Evolutionary conservation across 441 rosid genomes (phyloP), one percentile per base, ranked within the genome.

Genomic region (Metrosideros polymorpha): DNA sequence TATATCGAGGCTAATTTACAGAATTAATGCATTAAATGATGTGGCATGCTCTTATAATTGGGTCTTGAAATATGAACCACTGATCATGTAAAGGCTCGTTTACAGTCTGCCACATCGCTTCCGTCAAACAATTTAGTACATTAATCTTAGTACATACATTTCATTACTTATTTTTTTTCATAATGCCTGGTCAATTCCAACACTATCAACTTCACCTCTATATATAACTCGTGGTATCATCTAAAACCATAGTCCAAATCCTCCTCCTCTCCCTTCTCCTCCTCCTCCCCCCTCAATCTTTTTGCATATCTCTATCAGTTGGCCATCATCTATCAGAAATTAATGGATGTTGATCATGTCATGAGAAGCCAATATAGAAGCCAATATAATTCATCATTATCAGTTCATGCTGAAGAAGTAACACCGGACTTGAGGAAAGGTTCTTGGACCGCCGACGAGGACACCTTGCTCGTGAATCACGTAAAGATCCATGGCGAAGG

Each of bases 381-480:
- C 79, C 49, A 39, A 22, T 6, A 22, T 17, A 4, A 71, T 39
- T 39, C 79, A 10, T 24, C 79, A 22, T 39, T 47, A 1, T 42
- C 79, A 42, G 47, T 22, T 39, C 47, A 3, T 25, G 27, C 79
- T 71, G 66, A 50, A 35, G 56, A 85, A 25, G 63, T 13, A 29
- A 47, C 30, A 25, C 7, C 45, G 50, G 82, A 51, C 35, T 57
- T 86, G 35, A 82, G 83, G 85, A 86, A 86, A 82, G 87, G 87
- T 18, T 85, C 82, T 59, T 86, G 87, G 87, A 86, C 87, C 6
- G 61, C n/a, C 18, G 85, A 86, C 7, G 87, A 82, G 85, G 87
- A 86, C n/a, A 25, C 85, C 15, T 29, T 82, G 82, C 87, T 86
- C 52, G 18, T 35, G 85, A 61, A 82, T 49, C 83, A 82, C 27